phyloP scores from a whole-genome alignment of 1,284 basidiomycete genomes.

The Leccinum griseonigrum region DNA sequence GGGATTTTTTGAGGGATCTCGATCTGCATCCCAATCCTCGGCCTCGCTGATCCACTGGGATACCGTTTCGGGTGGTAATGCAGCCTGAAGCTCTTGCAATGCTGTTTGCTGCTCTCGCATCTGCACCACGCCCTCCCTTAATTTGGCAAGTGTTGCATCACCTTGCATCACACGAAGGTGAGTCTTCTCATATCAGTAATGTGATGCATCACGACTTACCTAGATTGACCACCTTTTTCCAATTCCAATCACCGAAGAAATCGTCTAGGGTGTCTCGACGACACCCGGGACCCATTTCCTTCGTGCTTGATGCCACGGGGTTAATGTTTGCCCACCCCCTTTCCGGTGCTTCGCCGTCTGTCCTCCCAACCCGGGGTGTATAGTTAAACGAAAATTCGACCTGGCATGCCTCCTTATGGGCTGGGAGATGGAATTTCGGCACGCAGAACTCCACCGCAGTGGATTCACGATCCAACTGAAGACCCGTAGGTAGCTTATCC shows the following conservation, averaged over 20 bases:
- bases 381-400: too few species aligned
- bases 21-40: background rate
- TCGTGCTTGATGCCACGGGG: too few species aligned
- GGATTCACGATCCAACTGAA: background rate
- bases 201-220: background rate
- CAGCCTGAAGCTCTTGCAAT: background rate
- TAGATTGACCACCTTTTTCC: background rate
- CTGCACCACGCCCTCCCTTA: background rate
- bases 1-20: background rate
- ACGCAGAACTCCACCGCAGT: background rate
- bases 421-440: background rate
- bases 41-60: background rate
- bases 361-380: too few species aligned
- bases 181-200: background rate
- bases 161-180: background rate
- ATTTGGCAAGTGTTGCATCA: background rate
- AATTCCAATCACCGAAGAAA: too few species aligned
- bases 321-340: too few species aligned
- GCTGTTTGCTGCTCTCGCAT: background rate
- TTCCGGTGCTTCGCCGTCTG: too few species aligned
- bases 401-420: too few species aligned
- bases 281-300: too few species aligned
- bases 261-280: too few species aligned
- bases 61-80: background rate
- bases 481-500: background rate